A percentile compares a stretch with the other conserved stretches of the same genome.
These are phyloP conservation scores for Paralagenidium karlingii DNA, from an alignment of 352 stramenopile species.

Conservation along the genomic window DNA sequence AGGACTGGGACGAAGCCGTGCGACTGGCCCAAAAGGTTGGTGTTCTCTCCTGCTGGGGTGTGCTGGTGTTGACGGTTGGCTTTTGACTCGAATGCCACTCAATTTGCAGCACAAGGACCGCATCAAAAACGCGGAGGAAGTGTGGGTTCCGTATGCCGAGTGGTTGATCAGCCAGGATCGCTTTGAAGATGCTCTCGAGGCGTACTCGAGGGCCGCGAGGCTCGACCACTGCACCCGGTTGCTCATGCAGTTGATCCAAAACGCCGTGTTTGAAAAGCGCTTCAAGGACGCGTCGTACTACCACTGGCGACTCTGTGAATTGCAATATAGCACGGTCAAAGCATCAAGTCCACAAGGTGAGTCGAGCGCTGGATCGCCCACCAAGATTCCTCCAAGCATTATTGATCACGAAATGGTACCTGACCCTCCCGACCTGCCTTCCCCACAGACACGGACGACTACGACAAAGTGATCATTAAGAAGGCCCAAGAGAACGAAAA, in stretches of 20 bases:
- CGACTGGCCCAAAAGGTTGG: constrained; percentile 79
- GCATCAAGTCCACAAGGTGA: constrained; percentile 3
- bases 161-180: constrained; percentile 86
- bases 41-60: background rate
- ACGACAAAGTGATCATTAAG: constrained; percentile 8
- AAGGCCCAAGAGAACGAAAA: constrained; percentile 47
- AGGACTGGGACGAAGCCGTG: constrained; percentile 90
- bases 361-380: no score
- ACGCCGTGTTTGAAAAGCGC: constrained; percentile 72
- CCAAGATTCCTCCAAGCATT: no score
- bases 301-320: constrained; percentile 85
- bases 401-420: no score
- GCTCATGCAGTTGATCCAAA: constrained; percentile 82
- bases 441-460: constrained; percentile 1
- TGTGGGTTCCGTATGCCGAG: constrained; percentile 90
- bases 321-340: constrained; percentile 40
- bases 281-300: constrained; percentile 90
- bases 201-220: constrained; percentile 72
- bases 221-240: constrained; percentile 75
- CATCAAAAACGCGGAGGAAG: constrained; percentile 72
- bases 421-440: no score
- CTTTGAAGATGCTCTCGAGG: constrained; percentile 88
- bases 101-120: constrained; percentile 40
- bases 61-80: constrained; percentile 10
- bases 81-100: background rate